phyloP scores from a whole-genome alignment of 73 alveolate species.

The Paramecium biaurelia region DNA sequence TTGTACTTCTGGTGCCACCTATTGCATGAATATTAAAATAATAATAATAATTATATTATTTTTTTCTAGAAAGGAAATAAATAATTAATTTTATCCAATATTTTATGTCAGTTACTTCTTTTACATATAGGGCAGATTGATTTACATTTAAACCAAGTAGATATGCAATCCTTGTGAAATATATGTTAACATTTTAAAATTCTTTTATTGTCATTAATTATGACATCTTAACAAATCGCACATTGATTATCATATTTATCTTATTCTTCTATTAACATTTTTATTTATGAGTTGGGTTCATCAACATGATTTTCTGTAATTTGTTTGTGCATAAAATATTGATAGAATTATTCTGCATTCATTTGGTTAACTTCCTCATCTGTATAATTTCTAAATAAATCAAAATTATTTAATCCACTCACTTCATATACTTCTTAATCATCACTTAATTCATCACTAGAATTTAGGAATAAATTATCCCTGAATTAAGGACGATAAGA shows the following conservation, averaged over 20 bases:
- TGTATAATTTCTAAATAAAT: neutral
- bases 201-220: neutral
- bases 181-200: neutral
- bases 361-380: neutral
- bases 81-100: neutral
- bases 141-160: neutral
- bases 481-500: neutral
- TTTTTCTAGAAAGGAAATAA: neutral
- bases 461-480: neutral
- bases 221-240: neutral
- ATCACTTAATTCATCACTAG: neutral
- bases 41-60: neutral
- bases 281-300: neutral
- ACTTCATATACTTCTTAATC: neutral
- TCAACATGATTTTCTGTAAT: neutral
- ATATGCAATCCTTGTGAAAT: neutral
- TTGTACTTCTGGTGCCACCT: constrained; percentile 10
- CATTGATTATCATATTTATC: neutral
- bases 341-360: neutral
- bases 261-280: neutral
- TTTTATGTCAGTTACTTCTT: neutral
- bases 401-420: neutral
- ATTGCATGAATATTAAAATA: constrained; percentile 5
- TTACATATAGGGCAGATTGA: neutral
- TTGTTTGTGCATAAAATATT: neutral